A percentile compares a stretch with the other conserved stretches of the same genome.
phyloP scores from a whole-genome alignment of 495 filamentous ascomycete species.

The Neohortaea acidophila region DNA sequence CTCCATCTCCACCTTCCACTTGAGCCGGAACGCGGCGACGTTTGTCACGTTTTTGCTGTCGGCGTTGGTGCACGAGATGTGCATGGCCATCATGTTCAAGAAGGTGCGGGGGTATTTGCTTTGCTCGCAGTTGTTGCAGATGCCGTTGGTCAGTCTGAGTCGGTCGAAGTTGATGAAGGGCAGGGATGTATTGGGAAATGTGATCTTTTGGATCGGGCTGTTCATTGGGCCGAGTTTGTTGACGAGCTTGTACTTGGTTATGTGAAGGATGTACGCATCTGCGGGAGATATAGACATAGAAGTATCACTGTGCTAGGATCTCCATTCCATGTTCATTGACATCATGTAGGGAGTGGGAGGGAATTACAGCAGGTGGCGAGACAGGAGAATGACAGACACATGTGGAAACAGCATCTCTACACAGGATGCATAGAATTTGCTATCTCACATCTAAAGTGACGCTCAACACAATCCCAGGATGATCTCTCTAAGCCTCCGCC shows the following conservation, averaged over 20 bases:
- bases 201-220: slow-evolving; percentile 60
- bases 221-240: slow-evolving; percentile 57
- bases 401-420: too few relatives aligned
- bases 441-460: not conserved
- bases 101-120: slow-evolving; percentile 61
- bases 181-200: slow-evolving; percentile 46
- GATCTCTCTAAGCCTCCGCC: slow-evolving; percentile 24
- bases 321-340: too few relatives aligned
- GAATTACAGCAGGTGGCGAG: too few relatives aligned
- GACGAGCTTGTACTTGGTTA: slow-evolving; percentile 54
- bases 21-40: slow-evolving; percentile 53
- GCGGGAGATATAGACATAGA: slow-evolving; percentile 2
- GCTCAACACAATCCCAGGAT: too few relatives aligned
- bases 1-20: slow-evolving; percentile 51
- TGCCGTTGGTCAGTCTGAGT: slow-evolving; percentile 50
- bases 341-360: too few relatives aligned
- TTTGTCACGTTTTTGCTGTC: slow-evolving; percentile 57
- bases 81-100: slow-evolving; percentile 66
- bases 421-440: not conserved
- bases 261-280: slow-evolving; percentile 35
- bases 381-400: too few relatives aligned
- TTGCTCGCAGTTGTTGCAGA: slow-evolving; percentile 51
- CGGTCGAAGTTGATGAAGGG: slow-evolving; percentile 45
- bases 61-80: slow-evolving; percentile 54
- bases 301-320: not conserved